These are phyloP conservation scores for Penicillium silybi DNA, from an alignment of 495 filamentous ascomycete genomes.

Conservation along the genomic window DNA sequence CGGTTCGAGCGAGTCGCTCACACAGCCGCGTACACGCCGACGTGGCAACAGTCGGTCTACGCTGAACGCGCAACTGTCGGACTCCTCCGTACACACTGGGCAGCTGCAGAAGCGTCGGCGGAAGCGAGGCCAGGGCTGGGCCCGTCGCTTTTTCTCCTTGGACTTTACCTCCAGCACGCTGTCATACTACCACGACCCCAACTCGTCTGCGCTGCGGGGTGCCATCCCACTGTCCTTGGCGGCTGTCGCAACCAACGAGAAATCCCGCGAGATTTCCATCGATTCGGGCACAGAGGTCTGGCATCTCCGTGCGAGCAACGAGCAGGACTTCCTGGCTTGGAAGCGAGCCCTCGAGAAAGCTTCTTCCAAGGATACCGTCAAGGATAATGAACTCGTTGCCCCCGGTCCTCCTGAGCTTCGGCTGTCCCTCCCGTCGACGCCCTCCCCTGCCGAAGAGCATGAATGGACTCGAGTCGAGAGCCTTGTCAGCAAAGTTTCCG, in stretches of 20 bases:
- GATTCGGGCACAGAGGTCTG: constrained; percentile 96
- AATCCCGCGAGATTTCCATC: constrained; percentile 85
- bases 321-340: constrained; percentile 84
- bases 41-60: constrained; percentile 33
- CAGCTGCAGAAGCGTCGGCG: constrained; percentile 81
- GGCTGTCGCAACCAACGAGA: constrained; percentile 82
- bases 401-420: constrained; percentile 27
- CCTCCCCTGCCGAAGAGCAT: constrained; percentile 56
- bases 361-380: constrained; percentile 35
- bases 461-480: constrained; percentile 84
- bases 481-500: constrained; percentile 77
- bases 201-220: constrained; percentile 83
- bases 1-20: constrained; percentile 32
- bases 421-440: constrained; percentile 26
- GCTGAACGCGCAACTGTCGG: constrained; percentile 24
- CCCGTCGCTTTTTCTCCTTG: constrained; percentile 87
- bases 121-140: constrained; percentile 91
- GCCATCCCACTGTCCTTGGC: constrained; percentile 90
- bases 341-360: constrained; percentile 79
- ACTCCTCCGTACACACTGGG: constrained; percentile 62
- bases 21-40: constrained; percentile 26
- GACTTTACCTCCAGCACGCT: constrained; percentile 88
- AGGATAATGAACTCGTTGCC: constrained; percentile 14
- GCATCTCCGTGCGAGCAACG: constrained; percentile 83
- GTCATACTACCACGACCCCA: constrained; percentile 91